Base-by-base conservation (phyloP, 192 early-diverging fungal genomes). In the Mortierella claussenii region DNA sequence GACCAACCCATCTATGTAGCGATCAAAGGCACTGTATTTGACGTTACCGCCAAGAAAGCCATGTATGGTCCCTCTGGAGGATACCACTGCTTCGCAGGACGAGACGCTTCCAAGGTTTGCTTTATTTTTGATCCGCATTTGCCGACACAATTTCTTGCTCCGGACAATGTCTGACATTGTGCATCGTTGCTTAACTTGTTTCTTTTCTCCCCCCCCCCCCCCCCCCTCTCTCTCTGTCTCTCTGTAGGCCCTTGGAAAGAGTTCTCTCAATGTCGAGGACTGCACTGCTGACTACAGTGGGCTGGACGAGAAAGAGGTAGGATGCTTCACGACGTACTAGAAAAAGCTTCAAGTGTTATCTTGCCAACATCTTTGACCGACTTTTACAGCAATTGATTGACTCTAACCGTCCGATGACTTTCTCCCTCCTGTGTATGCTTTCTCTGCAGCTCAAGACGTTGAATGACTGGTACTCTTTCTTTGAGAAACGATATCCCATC, bases 1-100 rank as follows among this genome's bases (percentile, higher is more conserved):
- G 65, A 68, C 31, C 43, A 62, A 49, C 87, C 91, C 11, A 87
- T 95, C 60, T 95, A 93, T 64, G 82, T 95, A n/a, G 94, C 91
- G 4, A 81, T 95, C 54, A 95, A 94, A 78, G 91, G 94, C 10
- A 88, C 81, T 52, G 85, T 95, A 8, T 95, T 89, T 65, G 92
- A 95, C 83, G 92, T 95, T 23, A 81, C 88, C 1, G 31, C 49
- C 49, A 86, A 88, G 53, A 80, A 80, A 26, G 84, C 83, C 34
- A 83, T 87, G 81, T 95, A 95, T 80, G 75, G 80, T 24, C 86
- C 87, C 5, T 87, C 83, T 3, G 63, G 59, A n/a, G 89, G 89
- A 47, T 95, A 95, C 75, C 69, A 80, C 50, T 80, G 88, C 26
- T 94, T 95, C 80, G 90, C 93, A 24, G 94, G 94, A 21, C 90